Conservation (phyloP, 805 yeast genomes). For the Kazachstania viticola region DNA sequence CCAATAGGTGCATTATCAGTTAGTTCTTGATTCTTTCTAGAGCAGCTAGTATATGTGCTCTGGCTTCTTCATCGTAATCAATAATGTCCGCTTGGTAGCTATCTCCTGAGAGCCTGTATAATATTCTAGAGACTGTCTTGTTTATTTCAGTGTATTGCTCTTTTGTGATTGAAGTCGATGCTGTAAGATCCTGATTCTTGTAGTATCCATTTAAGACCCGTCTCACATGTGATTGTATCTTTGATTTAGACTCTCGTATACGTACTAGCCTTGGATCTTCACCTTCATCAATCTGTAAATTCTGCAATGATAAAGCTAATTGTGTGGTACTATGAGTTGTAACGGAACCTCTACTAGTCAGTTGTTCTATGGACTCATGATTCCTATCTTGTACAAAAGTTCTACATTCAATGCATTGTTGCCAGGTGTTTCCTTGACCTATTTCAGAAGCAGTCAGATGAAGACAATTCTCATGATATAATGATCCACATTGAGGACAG, state of each 20-base stretch:
- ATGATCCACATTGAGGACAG: conserved; percentile 14
- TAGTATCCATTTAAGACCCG: conserved; percentile 40
- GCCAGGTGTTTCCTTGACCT: conserved; percentile 12
- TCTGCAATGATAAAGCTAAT: not conserved
- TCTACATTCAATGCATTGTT: conserved; percentile 13
- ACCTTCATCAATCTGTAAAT: conserved; percentile 2
- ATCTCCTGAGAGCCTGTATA: conserved; percentile 33
- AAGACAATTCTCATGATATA: conserved; percentile 19
- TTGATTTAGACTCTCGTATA: conserved; percentile 35
- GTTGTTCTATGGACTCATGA: no score
- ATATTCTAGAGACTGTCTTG: conserved; percentile 45
- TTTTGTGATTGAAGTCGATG: conserved; percentile 19
- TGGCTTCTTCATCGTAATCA: conserved; percentile 3
- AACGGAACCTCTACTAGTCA: no score
- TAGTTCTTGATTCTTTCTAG: no score
- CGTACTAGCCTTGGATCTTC: conserved; percentile 1
- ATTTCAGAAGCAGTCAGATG: conserved; percentile 14
- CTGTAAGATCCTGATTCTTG: conserved; percentile 10
- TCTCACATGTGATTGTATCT: conserved; percentile 49
- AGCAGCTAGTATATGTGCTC: not conserved
- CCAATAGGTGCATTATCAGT: no score
- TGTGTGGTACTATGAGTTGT: not conserved
- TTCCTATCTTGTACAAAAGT: no score
- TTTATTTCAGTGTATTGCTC: conserved; percentile 49
- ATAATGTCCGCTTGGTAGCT: conserved; percentile 1